Evolutionary conservation across 495 filamentous ascomycete genomes (phyloP), one percentile per base, ranked within the genome.

Genomic region (Xylaria acuta): DNA sequence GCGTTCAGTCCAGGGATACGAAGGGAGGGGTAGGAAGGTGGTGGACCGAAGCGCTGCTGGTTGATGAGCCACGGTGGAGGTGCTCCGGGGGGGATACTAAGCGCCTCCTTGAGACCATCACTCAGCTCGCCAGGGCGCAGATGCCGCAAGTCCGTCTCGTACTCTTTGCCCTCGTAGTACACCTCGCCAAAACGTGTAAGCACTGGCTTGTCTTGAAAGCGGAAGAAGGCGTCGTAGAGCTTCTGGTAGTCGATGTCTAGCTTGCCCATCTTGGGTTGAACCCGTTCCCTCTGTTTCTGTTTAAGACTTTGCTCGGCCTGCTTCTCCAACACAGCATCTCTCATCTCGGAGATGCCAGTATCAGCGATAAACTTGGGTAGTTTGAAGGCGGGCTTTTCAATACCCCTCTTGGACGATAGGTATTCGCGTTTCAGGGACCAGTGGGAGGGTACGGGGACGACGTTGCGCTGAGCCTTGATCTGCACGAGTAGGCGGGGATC

Each of bases 91-190:
- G 94, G 92, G 81, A 99, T 99, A 78, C 93, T 96, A 2, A 99
- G 86, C 20, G 96, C 95, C 74, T 98, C 96, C 76, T 94, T 94
- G 56, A 98, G 84, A 74, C 94, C 92, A 43, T 97, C 92, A 75
- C 92, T 96, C 58, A 98, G 80, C 75, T 98, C 95, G 45, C 96
- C 96, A 5, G 97, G 93, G 65, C 93, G 90, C 60, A 97, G 86
- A 82, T 97, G 93, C 74, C 90, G 90, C 59, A 97, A 86, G 83
- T 98, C 97, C 7, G 95, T 97, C 82, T 99, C 96, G 79, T 93
- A 97, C 81, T 99, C 96, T 79, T 99, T 99, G 75, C 96, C 96
- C 77, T 99, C 96, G 78, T 97, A 98, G 81, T 99, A 99, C 22
- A 98, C 94, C 80, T 99, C 96, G 36, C 96, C 96, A 76, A 97